phyloP scores from a whole-genome alignment of 2,329 filamentous ascomycete genomes.

The Scedosporium apiospermum region DNA sequence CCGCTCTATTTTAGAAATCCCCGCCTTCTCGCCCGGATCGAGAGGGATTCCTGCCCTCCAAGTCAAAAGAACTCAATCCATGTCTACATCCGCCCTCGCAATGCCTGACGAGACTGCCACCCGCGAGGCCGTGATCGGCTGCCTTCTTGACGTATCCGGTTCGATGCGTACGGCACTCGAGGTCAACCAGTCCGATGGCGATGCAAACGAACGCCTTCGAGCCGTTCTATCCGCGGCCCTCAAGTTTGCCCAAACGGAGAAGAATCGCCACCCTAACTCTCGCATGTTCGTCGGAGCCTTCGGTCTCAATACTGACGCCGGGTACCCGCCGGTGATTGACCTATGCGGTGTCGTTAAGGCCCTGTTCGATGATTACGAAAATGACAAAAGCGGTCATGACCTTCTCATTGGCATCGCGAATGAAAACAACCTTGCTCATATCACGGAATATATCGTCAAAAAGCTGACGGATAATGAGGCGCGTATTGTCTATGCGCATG shows the following conservation, averaged over 20 bases:
- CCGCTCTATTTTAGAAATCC: no score
- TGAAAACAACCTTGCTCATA: neutral
- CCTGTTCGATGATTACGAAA: neutral
- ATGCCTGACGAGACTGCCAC: no score
- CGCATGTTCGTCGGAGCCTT: neutral
- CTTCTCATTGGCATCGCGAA: neutral
- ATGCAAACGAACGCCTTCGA: neutral
- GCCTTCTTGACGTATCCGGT: neutral
- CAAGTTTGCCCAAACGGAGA: neutral
- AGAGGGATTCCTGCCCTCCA: no score
- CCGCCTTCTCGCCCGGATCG: no score
- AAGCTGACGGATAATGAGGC: neutral
- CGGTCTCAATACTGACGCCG: neutral
- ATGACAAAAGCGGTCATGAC: neutral
- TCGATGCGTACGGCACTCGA: neutral
- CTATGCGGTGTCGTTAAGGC: neutral
- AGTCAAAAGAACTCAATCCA: no score
- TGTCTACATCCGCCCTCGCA: no score
- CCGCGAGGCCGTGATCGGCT: neutral
- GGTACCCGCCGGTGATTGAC: neutral
- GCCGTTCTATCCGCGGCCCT: neutral
- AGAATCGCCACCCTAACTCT: neutral
- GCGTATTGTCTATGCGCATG: neutral
- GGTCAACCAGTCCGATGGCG: neutral
- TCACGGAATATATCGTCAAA: neutral